Conservation (phyloP, 2,329 filamentous ascomycete genomes). For the Fusarium caatingaense region DNA sequence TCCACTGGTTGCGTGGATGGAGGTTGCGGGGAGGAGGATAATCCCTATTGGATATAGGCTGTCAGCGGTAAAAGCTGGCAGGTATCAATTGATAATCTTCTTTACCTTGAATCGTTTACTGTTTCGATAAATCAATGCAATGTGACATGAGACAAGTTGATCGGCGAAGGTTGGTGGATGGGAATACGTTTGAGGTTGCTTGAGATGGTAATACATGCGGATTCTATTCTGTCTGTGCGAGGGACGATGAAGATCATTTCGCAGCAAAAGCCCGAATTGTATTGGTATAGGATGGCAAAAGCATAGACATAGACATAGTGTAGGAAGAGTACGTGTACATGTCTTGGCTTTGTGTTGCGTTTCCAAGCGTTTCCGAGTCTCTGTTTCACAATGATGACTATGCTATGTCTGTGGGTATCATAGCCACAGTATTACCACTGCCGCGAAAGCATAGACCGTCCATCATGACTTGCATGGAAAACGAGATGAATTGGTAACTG, state of each 20-base stretch:
- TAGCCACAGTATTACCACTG: not conserved
- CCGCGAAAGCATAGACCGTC: not conserved
- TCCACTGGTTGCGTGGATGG: slow-evolving; percentile 12
- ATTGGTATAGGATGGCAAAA: slow-evolving; percentile 1
- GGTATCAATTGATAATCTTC: slow-evolving; percentile 41
- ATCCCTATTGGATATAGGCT: slow-evolving; percentile 28
- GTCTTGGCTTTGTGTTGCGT: slow-evolving; percentile 18
- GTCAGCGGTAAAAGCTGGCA: slow-evolving; percentile 40
- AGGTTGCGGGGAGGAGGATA: slow-evolving; percentile 25
- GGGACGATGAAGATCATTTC: slow-evolving; percentile 26
- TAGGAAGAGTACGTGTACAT: slow-evolving; percentile 9
- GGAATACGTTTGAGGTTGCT: slow-evolving; percentile 30
- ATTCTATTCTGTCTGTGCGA: slow-evolving; percentile 15
- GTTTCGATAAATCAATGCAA: slow-evolving; percentile 4
- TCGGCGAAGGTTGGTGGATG: slow-evolving; percentile 8
- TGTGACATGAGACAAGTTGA: slow-evolving; percentile 10
- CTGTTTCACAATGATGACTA: slow-evolving; percentile 31
- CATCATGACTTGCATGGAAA: slow-evolving; percentile 16
- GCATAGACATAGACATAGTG: not conserved
- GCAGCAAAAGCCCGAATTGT: slow-evolving; percentile 36
- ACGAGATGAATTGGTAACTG: not conserved
- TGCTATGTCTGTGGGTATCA: not conserved
- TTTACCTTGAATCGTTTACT: slow-evolving; percentile 23
- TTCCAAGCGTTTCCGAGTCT: slow-evolving; percentile 26
- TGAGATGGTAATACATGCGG: slow-evolving; percentile 24